These are phyloP conservation scores for Mortierella claussenii DNA, from an alignment of 192 early-diverging fungal species.

Conservation along the genomic window DNA sequence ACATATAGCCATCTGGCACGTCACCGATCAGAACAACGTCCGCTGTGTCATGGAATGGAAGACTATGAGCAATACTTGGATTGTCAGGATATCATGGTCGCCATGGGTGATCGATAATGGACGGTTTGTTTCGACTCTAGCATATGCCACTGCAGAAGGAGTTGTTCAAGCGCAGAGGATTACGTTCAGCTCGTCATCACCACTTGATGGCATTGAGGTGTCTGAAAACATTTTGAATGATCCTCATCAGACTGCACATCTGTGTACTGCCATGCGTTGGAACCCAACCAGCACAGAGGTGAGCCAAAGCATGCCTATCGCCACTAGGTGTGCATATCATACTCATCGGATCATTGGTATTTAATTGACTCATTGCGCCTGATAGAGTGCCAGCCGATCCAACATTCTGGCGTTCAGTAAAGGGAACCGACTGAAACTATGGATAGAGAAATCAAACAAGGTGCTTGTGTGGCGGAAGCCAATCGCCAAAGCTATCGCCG, in stretches of 20 bases:
- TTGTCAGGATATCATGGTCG: slow-evolving; percentile 32
- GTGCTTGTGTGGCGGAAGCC: slow-evolving; percentile 28
- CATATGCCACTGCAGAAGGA: slow-evolving; percentile 33
- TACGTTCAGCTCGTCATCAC: slow-evolving; percentile 6
- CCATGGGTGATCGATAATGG: slow-evolving; percentile 25
- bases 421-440: slow-evolving; percentile 33
- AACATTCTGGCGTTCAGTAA: slow-evolving; percentile 28
- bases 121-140: slow-evolving; percentile 21
- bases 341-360: neutral
- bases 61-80: slow-evolving; percentile 14
- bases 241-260: slow-evolving; percentile 2
- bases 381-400: slow-evolving; percentile 3
- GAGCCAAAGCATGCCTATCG: neutral
- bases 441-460: slow-evolving; percentile 15
- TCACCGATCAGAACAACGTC: slow-evolving; percentile 15
- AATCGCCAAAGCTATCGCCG: slow-evolving; percentile 35
- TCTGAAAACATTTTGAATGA: slow-evolving; percentile 5
- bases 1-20: slow-evolving; percentile 34
- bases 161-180: slow-evolving; percentile 15
- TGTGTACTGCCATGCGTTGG: slow-evolving; percentile 34
- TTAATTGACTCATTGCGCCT: too few relatives aligned
- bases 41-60: slow-evolving; percentile 23
- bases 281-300: slow-evolving; percentile 13
- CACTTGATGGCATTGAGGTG: slow-evolving; percentile 13
- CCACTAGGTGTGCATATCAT: neutral